Evolutionary conservation across 192 early-diverging fungal genomes (phyloP), one percentile per base, ranked within the genome.

Genomic region (Coemansia sp.): DNA sequence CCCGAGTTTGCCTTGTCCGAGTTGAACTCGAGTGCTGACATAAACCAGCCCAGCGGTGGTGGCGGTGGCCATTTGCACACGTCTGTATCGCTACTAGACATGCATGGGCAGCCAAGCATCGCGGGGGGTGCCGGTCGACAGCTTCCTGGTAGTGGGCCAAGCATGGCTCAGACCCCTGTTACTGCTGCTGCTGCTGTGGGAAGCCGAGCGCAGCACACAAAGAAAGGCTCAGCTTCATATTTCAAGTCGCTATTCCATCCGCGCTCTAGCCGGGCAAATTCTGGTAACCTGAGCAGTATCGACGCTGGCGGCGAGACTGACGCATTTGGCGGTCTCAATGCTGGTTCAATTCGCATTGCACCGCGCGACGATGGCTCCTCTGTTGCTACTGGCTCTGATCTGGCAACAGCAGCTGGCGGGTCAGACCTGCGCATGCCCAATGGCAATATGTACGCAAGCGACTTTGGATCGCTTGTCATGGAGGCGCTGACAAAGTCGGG

Each of bases 401-500:
- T 55, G 39, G 66, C 46, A 17, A 29, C 56, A 32, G 55, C 60
- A 69, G 19, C 31, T 29, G 41, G 44, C 40, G 75, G 77, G 48
- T 41, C 59, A 20, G 60, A 61, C 1, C 58, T 61, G 41, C 46
- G 58, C 17, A 51, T 72, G 62, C 80, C 80, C 1, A 83, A 75
- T 58, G 80, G 80, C 19, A 65, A 83, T 69, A 83, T 83, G 80
- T 83, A 77, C 20, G 80, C 80, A 6, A 83, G 72, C 50, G 80
- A 83, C 61, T 83, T 83, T 77, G 80, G 80, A 1, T 36, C 61
- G 42, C 68, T 83, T 24, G 80, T 83, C 40, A 83, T 83, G 71
- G 80, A 83, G 67, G 80, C 80, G 4, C 72, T 83, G 62, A 72
- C 69, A 64, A 83, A 83, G 59, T 83, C 80, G 2, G 80, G 80